These are phyloP conservation scores for Candida ulmi DNA, from an alignment of 805 yeast genomes.

Conservation along the genomic window DNA sequence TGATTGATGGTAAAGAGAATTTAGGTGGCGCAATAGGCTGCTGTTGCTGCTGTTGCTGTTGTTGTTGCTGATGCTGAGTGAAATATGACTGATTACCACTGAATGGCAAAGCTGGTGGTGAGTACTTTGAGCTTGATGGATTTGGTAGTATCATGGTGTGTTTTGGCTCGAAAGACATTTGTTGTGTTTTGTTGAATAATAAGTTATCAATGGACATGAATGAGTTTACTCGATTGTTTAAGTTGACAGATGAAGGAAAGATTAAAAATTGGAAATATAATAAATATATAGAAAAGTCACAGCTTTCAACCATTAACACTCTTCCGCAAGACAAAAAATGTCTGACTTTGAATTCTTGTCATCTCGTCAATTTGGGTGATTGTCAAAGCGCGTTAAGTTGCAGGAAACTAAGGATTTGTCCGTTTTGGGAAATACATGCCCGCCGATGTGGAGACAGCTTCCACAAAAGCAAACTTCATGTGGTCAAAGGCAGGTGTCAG, in stretches of 20 bases:
- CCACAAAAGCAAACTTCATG: background rate
- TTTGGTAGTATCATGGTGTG: background rate
- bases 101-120: background rate
- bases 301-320: background rate
- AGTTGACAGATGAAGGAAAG: background rate
- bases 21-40: background rate
- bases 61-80: background rate
- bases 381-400: background rate
- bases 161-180: background rate
- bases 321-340: too few species aligned
- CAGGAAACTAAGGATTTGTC: background rate
- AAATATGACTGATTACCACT: background rate
- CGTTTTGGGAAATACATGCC: slow-evolving; percentile 1
- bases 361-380: background rate
- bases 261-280: background rate
- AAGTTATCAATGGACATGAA: background rate
- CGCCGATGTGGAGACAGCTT: slow-evolving; percentile 1
- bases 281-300: background rate
- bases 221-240: background rate
- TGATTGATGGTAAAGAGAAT: slow-evolving; percentile 7
- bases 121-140: background rate
- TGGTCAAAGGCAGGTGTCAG: background rate
- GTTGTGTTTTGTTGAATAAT: background rate
- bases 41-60: background rate
- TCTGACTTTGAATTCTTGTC: background rate